Conservation (phyloP, 1,284 basidiomycete species). For the Sporisorium exsertum region DNA sequence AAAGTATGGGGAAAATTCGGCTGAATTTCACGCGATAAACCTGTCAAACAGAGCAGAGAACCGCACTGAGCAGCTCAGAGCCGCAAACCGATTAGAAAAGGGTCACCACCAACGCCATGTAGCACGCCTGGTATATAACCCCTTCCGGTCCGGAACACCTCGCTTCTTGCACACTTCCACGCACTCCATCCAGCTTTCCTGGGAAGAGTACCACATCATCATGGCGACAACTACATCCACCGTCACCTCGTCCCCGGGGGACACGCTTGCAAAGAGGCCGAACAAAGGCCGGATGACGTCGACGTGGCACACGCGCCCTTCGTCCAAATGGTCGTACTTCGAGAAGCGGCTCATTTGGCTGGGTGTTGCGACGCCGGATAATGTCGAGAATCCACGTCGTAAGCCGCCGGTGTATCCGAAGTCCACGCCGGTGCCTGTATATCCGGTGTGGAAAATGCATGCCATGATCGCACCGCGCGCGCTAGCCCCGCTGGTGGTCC, state of each 20-base stretch:
- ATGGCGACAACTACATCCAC: slow-evolving; percentile 1
- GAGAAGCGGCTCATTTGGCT: slow-evolving; percentile 13
- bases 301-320: slow-evolving; percentile 25
- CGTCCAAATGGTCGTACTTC: slow-evolving; percentile 14
- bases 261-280: background rate
- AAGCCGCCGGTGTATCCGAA: slow-evolving; percentile 28
- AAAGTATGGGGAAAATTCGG: background rate
- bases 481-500: slow-evolving; percentile 33
- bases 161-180: no score
- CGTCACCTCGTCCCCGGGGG: slow-evolving; percentile 5
- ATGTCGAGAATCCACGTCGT: background rate
- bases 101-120: background rate
- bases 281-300: slow-evolving; percentile 28
- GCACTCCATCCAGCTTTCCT: no score
- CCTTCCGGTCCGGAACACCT: no score
- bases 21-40: slow-evolving; percentile 11
- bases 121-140: no score
- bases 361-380: slow-evolving; percentile 15
- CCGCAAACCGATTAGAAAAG: background rate
- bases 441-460: slow-evolving; percentile 49
- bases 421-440: slow-evolving; percentile 42
- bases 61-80: background rate
- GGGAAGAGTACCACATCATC: no score
- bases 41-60: slow-evolving; percentile 8
- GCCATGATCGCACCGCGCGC: slow-evolving; percentile 29